phyloP scores from a whole-genome alignment of 2,329 filamentous ascomycete genomes.

The Neonectria hederae region DNA sequence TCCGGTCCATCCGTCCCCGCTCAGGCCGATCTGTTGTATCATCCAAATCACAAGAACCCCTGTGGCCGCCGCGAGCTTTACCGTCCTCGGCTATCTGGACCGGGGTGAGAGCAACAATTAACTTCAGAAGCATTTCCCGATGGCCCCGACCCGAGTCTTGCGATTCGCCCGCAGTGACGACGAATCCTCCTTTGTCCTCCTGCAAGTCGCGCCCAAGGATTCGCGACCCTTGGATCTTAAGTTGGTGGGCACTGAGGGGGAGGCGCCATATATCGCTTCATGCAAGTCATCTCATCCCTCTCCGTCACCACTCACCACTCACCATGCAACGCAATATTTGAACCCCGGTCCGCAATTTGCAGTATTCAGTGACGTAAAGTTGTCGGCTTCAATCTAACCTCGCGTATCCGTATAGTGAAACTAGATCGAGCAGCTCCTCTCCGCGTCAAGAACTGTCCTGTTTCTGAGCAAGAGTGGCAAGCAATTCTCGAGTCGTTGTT shows the following conservation, averaged over 20 bases:
- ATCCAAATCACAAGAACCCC: constrained; percentile 15
- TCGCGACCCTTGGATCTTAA: constrained; percentile 69
- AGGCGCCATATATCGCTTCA: constrained; percentile 65
- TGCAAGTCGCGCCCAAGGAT: constrained; percentile 64
- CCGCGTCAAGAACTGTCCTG: constrained; percentile 63
- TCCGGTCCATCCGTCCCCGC: constrained; percentile 20
- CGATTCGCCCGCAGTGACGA: constrained; percentile 66
- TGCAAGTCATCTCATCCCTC: constrained; percentile 57
- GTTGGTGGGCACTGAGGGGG: constrained; percentile 74
- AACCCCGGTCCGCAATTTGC: constrained; percentile 32
- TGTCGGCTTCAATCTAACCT: constrained; percentile 36
- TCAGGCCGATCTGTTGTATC: constrained; percentile 27
- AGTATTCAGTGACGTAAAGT: constrained; percentile 29
- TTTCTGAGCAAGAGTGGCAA: constrained; percentile 73
- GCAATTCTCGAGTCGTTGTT: constrained; percentile 67
- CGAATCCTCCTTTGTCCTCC: constrained; percentile 64
- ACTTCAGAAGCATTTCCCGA: constrained; percentile 26
- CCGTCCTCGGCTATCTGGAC: neutral
- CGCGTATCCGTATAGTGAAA: constrained; percentile 56
- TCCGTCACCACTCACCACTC: constrained; percentile 18
- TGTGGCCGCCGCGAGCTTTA: constrained; percentile 3
- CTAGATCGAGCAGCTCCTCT: constrained; percentile 64
- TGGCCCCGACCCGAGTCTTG: constrained; percentile 55
- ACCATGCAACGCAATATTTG: constrained; percentile 28
- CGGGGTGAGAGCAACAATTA: constrained; percentile 16